phyloP scores from a whole-genome alignment of 2,329 filamentous ascomycete species.

The Cucurbitaria berberidis region DNA sequence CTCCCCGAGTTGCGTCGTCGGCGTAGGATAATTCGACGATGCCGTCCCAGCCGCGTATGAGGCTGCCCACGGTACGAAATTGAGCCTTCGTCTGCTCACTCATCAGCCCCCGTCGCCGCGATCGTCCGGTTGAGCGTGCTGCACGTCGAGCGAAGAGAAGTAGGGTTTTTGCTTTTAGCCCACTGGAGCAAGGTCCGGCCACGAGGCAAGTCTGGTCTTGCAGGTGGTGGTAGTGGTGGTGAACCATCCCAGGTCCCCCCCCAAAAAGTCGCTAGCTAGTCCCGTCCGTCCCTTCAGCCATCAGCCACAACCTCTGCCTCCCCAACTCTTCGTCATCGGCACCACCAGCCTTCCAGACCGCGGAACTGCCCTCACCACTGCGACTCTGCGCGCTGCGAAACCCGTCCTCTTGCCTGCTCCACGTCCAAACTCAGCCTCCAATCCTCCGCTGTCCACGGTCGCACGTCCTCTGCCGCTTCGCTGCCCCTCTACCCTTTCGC shows the following conservation, averaged over 20 bases:
- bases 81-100: background rate
- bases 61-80: slow-evolving; percentile 7
- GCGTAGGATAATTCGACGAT: slow-evolving; percentile 4
- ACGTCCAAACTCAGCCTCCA: background rate
- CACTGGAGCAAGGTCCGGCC: no score
- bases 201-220: no score
- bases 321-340: slow-evolving; percentile 30
- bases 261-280: background rate
- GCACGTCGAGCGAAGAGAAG: background rate
- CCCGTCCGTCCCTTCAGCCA: slow-evolving; percentile 14
- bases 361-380: background rate
- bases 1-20: slow-evolving; percentile 12
- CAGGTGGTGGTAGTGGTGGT: no score
- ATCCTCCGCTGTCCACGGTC: background rate
- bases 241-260: slow-evolving; percentile 1
- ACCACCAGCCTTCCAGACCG: slow-evolving; percentile 17
- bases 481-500: background rate
- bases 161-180: no score
- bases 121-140: slow-evolving; percentile 2
- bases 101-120: background rate
- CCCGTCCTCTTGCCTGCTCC: background rate
- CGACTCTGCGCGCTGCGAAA: background rate
- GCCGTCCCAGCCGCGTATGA: slow-evolving; percentile 13
- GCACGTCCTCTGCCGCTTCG: background rate
- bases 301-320: slow-evolving; percentile 19